Evolutionary conservation across 352 stramenopile species (phyloP), one percentile per base, ranked within the genome.

Genomic region (Pythium rhizo-oryzae): DNA sequence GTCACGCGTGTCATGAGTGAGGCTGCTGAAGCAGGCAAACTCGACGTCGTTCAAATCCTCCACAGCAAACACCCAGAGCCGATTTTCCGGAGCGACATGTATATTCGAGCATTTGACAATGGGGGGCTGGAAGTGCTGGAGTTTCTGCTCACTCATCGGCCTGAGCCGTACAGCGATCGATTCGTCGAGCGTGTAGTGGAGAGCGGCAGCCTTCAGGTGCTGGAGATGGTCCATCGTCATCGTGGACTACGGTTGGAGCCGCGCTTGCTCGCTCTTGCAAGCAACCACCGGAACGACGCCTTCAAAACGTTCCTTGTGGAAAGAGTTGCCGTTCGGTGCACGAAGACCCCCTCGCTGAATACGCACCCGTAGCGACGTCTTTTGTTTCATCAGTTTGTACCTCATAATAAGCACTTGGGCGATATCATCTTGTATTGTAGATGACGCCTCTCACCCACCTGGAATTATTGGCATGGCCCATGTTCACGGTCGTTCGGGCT

Each of bases 1-100:
- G 33, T 16, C 18, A 33, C 8, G n/a, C 63, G 63, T 21, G 21
- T 63, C 30, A 65, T 70, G 63, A 53, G 37, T 37, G 56, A 70
- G 41, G 63, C 63, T 1, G 55, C 39, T 1, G 33, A 41, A n/a
- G 8, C 62, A 13, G 55, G 55, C 9, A 59, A 60, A 28, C 35
- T 70, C 2, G 55, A 51, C 1, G 41, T 70, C 13, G 47, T 70
- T 4, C n/a, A 11, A 23, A 58, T 65, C 37, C 63, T 70, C 25
- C 62, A 69, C 28, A 33, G 39, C 11, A 58, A 59, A 9, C 56
- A 57, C 23, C 53, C 30, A 4, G n/a, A 39, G 39, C 43, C 57
- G n/a, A 21, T 25, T 15, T 69, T 47, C 44, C 62, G 52, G 1
- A 54, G 41, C 15, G 62, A 69, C 53, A 69, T 69, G 30, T 69